Base-by-base conservation (phyloP, 2,329 filamentous ascomycete species). In the Claviceps maximensis region DNA sequence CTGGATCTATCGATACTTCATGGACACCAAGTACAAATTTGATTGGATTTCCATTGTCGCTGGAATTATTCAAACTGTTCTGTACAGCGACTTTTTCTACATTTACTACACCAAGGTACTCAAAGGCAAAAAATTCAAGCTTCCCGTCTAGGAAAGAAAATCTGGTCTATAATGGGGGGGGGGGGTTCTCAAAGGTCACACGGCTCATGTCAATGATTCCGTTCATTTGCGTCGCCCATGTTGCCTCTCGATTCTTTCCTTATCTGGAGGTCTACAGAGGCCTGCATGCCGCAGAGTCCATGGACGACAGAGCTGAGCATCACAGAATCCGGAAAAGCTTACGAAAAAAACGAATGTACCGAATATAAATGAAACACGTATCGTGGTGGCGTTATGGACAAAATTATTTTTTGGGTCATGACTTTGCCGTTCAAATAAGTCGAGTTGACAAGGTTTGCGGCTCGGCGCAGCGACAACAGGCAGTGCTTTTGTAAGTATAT, bases 51-150 rank as follows among this genome's bases (percentile, higher is more conserved):
- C 90, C 21, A 85, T 96, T 50, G 66, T 93, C 57, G 93, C 94
- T 3, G 93, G 93, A 13, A 78, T 97, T 53, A 74, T 97, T 58
- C 93, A 98, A 76, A 98, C 93, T 0, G 73, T 98, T 49, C 76
- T 98, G 54, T 98, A 98, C 75, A 95, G 89, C 58, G 93, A 98
- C 74, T 98, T 98, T 75, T 98, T 98, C 80, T 98, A 90, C 78
- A 91, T 98, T 64, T 98, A 98, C 75, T 98, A 96, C 74, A 95
- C 86, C 55, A 97, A 96, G 83, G 85, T 91, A 48, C 74, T 90
- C 71, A 88, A 90, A 75, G 87, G 87, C 61, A 87, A 88, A 77
- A 90, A 88, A 74, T 91, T 91, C 69, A 87, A 89, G 69, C 75
- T 91, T 55, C 87, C 87, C 2, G 87, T 91, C 59, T 91, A 80